These are phyloP conservation scores for Lindgomyces ingoldianus DNA, from an alignment of 495 filamentous ascomycete genomes.

Conservation along the genomic window DNA sequence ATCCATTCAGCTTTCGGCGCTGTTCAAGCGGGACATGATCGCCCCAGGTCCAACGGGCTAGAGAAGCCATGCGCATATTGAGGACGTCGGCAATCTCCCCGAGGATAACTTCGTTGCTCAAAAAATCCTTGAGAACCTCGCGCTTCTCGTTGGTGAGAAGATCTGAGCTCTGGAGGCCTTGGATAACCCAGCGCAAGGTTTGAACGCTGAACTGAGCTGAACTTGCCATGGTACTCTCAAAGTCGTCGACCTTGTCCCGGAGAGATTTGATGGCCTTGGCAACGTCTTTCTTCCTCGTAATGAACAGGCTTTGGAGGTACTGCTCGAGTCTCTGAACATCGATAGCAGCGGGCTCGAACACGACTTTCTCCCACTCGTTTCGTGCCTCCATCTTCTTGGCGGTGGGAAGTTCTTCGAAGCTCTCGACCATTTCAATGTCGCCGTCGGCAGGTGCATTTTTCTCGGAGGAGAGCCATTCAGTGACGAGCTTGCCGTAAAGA, in stretches of 20 bases:
- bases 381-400: conserved; percentile 31
- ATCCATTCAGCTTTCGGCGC: conserved; percentile 63
- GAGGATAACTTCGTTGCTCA: conserved; percentile 56
- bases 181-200: conserved; percentile 54
- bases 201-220: conserved; percentile 47
- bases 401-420: conserved; percentile 30
- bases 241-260: conserved; percentile 48
- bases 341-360: conserved; percentile 42
- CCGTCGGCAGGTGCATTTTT: conserved; percentile 2
- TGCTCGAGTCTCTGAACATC: conserved; percentile 50
- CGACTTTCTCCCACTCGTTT: conserved; percentile 31
- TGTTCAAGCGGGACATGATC: conserved; percentile 58
- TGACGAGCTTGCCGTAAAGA: conserved; percentile 63
- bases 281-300: conserved; percentile 41
- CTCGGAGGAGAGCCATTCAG: conserved; percentile 58
- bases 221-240: conserved; percentile 49
- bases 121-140: conserved; percentile 60
- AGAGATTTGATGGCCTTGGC: conserved; percentile 50
- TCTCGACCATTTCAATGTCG: conserved; percentile 24
- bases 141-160: conserved; percentile 62
- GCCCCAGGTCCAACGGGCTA: conserved; percentile 65
- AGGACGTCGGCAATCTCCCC: conserved; percentile 66
- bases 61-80: conserved; percentile 63
- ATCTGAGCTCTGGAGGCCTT: conserved; percentile 57
- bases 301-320: conserved; percentile 59